Conservation (phyloP, 2,329 filamentous ascomycete species). For the Pseudogymnoascus sp. region DNA sequence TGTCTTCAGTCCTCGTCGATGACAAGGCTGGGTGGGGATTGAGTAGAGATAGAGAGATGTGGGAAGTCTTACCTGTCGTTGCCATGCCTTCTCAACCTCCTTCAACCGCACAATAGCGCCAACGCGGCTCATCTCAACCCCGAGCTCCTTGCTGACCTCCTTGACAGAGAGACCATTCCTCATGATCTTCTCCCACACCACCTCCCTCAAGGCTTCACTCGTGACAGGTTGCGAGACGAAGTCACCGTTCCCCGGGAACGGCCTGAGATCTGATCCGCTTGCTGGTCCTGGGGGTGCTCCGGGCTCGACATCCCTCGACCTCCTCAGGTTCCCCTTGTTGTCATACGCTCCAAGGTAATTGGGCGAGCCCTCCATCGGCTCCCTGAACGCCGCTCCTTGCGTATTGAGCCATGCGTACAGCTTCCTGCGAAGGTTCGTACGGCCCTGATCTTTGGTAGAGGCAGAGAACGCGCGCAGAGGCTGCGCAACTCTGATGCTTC, state of each 20-base stretch:
- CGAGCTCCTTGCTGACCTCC: conserved; percentile 53
- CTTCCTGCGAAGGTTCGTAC: conserved; percentile 24
- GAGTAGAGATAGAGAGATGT: conserved; percentile 19
- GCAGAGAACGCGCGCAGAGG: conserved; percentile 27
- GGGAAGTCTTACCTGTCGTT: conserved; percentile 47
- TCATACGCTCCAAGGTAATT: conserved; percentile 29
- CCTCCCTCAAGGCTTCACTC: conserved; percentile 54
- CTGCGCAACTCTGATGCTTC: conserved; percentile 13
- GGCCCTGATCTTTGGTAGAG: conserved; percentile 21
- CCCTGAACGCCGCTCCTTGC: conserved; percentile 22
- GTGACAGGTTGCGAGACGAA: conserved; percentile 56
- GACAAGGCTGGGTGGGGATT: conserved; percentile 15
- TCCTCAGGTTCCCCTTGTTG: conserved; percentile 22
- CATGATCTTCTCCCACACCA: conserved; percentile 52
- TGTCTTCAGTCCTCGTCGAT: conserved; percentile 2
- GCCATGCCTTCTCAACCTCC: conserved; percentile 59
- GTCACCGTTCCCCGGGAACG: conserved; percentile 52
- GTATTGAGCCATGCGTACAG: conserved; percentile 27
- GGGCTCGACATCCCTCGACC: conserved; percentile 18
- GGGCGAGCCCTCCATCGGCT: conserved; percentile 24
- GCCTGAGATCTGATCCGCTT: conserved; percentile 27
- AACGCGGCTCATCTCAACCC: conserved; percentile 60
- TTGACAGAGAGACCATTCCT: conserved; percentile 47
- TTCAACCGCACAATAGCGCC: conserved; percentile 61
- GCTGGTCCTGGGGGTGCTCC: conserved; percentile 19